Conservation (phyloP, 345 rosid genomes). For the Populus simonii region DNA sequence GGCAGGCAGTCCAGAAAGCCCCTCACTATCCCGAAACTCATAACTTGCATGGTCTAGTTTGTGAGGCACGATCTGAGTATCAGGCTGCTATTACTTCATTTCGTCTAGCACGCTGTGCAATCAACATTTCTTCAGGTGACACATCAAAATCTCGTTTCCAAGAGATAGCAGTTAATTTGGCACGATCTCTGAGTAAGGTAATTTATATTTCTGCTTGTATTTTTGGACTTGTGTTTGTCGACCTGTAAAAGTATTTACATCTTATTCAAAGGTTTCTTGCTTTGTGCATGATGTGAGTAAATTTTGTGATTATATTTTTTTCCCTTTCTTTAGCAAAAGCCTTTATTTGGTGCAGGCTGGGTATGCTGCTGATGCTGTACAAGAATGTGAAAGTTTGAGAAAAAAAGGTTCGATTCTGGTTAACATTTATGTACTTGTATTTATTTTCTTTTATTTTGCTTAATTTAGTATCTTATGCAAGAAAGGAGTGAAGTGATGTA, state of each 20-base stretch:
- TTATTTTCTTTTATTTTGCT: not conserved
- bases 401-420: slow-evolving; percentile 46
- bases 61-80: slow-evolving; percentile 73
- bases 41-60: slow-evolving; percentile 76
- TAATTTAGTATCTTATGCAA: not conserved
- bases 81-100: slow-evolving; percentile 61
- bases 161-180: slow-evolving; percentile 74
- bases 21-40: slow-evolving; percentile 82
- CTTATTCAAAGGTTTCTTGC: not conserved
- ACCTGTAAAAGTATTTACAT: slow-evolving; percentile 3
- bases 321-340: slow-evolving; percentile 12
- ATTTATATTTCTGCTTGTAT: slow-evolving; percentile 4
- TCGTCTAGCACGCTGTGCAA: slow-evolving; percentile 55
- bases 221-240: not conserved
- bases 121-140: slow-evolving; percentile 36
- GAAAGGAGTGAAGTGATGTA: not conserved
- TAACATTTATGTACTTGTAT: not conserved
- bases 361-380: slow-evolving; percentile 55
- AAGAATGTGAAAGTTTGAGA: slow-evolving; percentile 63
- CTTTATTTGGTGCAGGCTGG: slow-evolving; percentile 47
- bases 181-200: slow-evolving; percentile 75
- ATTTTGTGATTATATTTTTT: not conserved
- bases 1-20: slow-evolving; percentile 82
- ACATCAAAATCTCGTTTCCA: slow-evolving; percentile 42
- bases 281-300: not conserved